Evolutionary conservation across 164 flowering plant genomes (phyloP), one percentile per base, ranked within the genome.

Genomic region (Echeveria elegans): DNA sequence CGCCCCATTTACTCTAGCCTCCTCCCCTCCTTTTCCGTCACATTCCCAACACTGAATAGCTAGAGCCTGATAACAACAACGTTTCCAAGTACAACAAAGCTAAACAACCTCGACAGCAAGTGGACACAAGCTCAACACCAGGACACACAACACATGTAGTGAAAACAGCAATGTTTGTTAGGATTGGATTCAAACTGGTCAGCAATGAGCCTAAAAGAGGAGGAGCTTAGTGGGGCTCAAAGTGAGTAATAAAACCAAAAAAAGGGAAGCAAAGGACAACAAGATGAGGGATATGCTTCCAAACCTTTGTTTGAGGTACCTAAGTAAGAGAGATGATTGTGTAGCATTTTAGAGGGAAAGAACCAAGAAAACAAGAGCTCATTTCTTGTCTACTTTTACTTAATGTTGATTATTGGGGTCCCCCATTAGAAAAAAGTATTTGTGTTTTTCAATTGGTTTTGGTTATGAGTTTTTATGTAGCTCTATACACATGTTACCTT

Each of bases 1-100:
- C 74, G 62, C 45, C 72, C 74, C 82, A 81, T 80, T n/a, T n/a
- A n/a, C n/a, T n/a, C n/a, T n/a, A n/a, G 26, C 41, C 62, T 26
- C 52, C 10, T 24, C 18, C 11, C 36, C 19, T 29, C 26, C 60
- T 64, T 65, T 63, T 40, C 37, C 19, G 56, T 56, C 50, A 28
- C 45, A 62, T 26, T 32, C 31, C 63, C 30, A 12, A 58, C 24
- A 52, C 58, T n/a, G 2, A 18, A 9, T 23, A 48, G 24, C 14
- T 26, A 11, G 32, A 56, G n/a, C 34, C 32, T 2, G 59, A 53
- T 5, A 41, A 61, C 40, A 47, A 52, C 68, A 43, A 43, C 47
- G 3, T 11, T 14, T 43, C 15, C 18, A 12, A 18, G 47, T 60
- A 58, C 36, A 60, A 30, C n/a, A 29, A 52, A 37, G 63, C 66